Evolutionary conservation across 2,329 filamentous ascomycete genomes (phyloP), one percentile per base, ranked within the genome.

Genomic region (Cordyceps javanica): DNA sequence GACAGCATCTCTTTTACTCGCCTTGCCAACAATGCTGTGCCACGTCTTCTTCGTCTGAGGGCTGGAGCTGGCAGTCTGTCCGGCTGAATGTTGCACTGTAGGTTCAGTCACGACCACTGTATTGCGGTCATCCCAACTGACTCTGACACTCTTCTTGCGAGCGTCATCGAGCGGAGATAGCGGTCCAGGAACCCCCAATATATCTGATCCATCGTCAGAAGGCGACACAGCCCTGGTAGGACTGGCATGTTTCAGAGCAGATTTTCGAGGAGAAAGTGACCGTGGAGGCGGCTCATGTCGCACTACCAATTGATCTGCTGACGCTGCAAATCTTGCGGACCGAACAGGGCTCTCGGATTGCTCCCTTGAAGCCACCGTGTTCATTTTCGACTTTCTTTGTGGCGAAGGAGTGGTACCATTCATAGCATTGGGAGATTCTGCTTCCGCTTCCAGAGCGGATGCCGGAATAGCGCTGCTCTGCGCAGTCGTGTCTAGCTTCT

Each of bases 111-210:
- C 76, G 2, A 83, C 72, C 10, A 81, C 72, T 9, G 78, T 81
- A n/a, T 72, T 77, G 34, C 81, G 79, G 51, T 90, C 87, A 61
- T 90, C 87, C 67, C 91, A 97, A 72, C 91, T 96, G 48, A 92
- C 89, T 25, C 89, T 79, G 1, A 82, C 82, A 39, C 78, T 81
- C 70, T 87, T 90, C 72, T 85, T 90, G 59, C 82, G 77, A 2
- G 65, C 50, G 1, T 82, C 79, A 2, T 78, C 74, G 7, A 67
- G 65, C 5, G 54, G 51, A 5, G 59, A 64, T 16, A 65, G 62
- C 13, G 65, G 66, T 34, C 63, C 62, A 26, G 57, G 63, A 46
- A 64, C 68, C 42, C 61, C 64, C 0, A 75, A 78, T 44, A 68
- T 70, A 63, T 78, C 79, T 3, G 79, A 80, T 25, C 75, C 66